These are phyloP conservation scores for Flaveria robusta DNA, from an alignment of 129 eudicot species.

Conservation along the genomic window DNA sequence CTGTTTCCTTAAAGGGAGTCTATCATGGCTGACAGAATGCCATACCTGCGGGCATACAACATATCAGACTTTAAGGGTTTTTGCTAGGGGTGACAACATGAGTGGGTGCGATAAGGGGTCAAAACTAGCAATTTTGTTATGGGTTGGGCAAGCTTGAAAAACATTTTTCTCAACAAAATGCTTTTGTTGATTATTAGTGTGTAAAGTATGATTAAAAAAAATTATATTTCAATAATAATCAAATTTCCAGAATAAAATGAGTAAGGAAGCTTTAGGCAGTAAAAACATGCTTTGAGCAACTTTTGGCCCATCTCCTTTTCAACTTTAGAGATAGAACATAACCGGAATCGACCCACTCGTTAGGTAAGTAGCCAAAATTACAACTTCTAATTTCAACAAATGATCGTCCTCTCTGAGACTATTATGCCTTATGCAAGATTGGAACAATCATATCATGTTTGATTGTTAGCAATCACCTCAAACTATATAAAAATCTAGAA, in stretches of 20 bases:
- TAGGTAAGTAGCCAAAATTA: background rate
- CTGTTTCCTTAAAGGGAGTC: conserved; percentile 68
- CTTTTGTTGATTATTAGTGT: background rate
- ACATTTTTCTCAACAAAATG: background rate
- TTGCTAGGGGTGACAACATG: background rate
- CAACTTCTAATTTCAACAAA: background rate
- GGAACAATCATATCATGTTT: background rate
- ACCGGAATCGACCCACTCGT: background rate
- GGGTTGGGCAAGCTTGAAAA: background rate
- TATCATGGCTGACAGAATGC: conserved; percentile 74
- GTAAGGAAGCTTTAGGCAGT: background rate
- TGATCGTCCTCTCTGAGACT: background rate
- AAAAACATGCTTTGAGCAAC: conserved; percentile 6
- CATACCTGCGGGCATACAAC: conserved; percentile 64
- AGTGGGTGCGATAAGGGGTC: background rate
- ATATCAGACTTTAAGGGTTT: conserved; percentile 6
- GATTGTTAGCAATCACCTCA: background rate
- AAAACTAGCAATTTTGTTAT: background rate
- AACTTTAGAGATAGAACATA: conserved; percentile 8
- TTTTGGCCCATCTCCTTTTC: background rate
- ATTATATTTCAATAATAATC: background rate
- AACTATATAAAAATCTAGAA: background rate
- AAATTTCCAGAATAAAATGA: background rate
- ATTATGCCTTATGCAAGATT: background rate
- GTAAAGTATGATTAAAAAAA: background rate